Evolutionary conservation across 108 stramenopile species (phyloP).

Genomic region (Chaetoceros tenuissimus): DNA sequence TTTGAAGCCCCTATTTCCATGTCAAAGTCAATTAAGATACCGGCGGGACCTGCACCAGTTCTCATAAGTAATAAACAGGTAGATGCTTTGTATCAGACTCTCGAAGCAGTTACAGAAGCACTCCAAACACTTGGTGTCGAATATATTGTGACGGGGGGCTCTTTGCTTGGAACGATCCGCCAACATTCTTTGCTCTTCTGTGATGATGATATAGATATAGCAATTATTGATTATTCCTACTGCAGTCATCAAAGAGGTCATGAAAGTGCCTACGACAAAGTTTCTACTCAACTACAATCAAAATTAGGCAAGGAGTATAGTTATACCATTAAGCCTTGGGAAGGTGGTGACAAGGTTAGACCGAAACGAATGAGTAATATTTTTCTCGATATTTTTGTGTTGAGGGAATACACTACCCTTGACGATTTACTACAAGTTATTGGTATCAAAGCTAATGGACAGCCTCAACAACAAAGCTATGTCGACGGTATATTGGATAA

Average conservation of each 20-base stretch:
- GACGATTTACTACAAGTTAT: constrained; percentile 35
- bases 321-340: constrained; percentile 48
- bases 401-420: constrained; percentile 29
- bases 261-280: constrained; percentile 25
- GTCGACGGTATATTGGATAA: constrained; percentile 5
- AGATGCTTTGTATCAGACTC: constrained; percentile 40
- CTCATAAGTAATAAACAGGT: constrained; percentile 44
- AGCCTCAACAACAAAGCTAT: constrained; percentile 35
- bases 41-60: constrained; percentile 22
- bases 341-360: constrained; percentile 54
- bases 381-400: constrained; percentile 53
- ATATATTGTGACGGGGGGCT: constrained; percentile 63
- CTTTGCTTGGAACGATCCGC: constrained; percentile 56
- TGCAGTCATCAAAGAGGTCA: neutral
- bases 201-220: constrained; percentile 74
- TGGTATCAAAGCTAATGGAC: constrained; percentile 45
- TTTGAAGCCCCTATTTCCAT: too few relatives aligned
- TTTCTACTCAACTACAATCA: constrained; percentile 20
- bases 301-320: constrained; percentile 22
- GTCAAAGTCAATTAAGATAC: neutral
- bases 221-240: constrained; percentile 36
- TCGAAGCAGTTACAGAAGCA: constrained; percentile 26
- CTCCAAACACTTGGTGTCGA: constrained; percentile 29
- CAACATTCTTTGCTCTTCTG: constrained; percentile 68
- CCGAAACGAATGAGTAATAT: constrained; percentile 35